Evolutionary conservation across 345 rosid genomes (phyloP), one percentile per base, ranked within the genome.

Genomic region (Arabis alpina): DNA sequence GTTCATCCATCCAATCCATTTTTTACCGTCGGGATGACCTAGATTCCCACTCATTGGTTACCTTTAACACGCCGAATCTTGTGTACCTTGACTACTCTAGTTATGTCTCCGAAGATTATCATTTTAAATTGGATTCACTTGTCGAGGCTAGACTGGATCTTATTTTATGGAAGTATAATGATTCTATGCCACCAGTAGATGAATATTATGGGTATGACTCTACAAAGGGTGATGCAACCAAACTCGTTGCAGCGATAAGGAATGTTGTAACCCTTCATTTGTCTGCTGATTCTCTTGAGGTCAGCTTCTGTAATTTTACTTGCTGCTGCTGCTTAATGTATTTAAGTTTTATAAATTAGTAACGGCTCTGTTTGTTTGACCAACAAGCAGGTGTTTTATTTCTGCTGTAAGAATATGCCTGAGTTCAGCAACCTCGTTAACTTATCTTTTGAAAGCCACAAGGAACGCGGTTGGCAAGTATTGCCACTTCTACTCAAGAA

Each of bases 201-300:
- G 0, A 0, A 11, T 25, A 9, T 16, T 19, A 0, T 23, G 2
- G 27, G 28, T 24, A 19, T 50, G 30, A 50, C 8, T 9, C 3
- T 23, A 3, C 54, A 23, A 50, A 23, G 28, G 54, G 10, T 45
- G 51, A 60, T 62, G 68, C 55, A 10, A 48, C 55, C 44, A 12
- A 63, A 47, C 68, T 63, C 44, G 0, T 63, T 19, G 43, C 8
- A 48, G 54, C 55, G 19, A 3, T 63, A 48, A 32, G 68, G 19
- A 48, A 19, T 63, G 55, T 63, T 34, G 44, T 47, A 16, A 63
- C 19, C 11, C 55, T 63, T 48, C 55, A 48, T 27, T 47, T 47
- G 67, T 60, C 65, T 60, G 65, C 51, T 11, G 51, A 60, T 60
- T 43, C 65, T 42, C 51, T 60, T 44, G 65, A 60, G 65, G 37